A percentile compares a stretch with the other conserved stretches of the same genome.
These are phyloP conservation scores for Corchorus olitorius DNA, from an alignment of 345 rosid species.

Conservation along the genomic window DNA sequence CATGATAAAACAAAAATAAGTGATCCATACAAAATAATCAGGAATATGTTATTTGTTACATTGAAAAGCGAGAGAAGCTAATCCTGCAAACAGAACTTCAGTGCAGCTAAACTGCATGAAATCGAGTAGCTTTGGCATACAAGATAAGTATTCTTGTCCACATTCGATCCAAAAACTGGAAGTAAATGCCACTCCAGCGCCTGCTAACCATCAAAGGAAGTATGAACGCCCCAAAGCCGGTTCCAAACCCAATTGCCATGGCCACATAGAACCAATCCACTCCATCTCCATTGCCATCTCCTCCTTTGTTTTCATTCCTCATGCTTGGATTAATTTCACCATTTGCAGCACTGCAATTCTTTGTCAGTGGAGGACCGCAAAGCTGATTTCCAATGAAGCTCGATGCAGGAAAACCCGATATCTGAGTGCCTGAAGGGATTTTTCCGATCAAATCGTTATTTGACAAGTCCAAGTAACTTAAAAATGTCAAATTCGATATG, in stretches of 20 bases:
- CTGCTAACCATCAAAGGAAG: no score
- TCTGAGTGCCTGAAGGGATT: neutral
- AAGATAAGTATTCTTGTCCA: neutral
- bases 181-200: no score
- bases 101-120: neutral
- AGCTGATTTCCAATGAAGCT: neutral
- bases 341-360: neutral
- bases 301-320: neutral
- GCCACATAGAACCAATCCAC: neutral
- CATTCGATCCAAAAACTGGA: no score
- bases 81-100: no score
- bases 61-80: no score
- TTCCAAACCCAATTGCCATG: neutral
- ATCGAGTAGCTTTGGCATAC: no score
- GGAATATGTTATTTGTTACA: no score
- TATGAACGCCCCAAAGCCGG: neutral
- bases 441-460: neutral
- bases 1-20: no score
- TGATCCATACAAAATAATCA: no score
- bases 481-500: neutral
- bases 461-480: neutral
- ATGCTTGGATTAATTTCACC: neutral
- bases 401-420: neutral
- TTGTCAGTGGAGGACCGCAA: neutral
- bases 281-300: no score